Percentiles rank a stretch among this genome's conserved stretches.
phyloP scores from a whole-genome alignment of 208 protist species.

The Angomonas ambiguus region DNA sequence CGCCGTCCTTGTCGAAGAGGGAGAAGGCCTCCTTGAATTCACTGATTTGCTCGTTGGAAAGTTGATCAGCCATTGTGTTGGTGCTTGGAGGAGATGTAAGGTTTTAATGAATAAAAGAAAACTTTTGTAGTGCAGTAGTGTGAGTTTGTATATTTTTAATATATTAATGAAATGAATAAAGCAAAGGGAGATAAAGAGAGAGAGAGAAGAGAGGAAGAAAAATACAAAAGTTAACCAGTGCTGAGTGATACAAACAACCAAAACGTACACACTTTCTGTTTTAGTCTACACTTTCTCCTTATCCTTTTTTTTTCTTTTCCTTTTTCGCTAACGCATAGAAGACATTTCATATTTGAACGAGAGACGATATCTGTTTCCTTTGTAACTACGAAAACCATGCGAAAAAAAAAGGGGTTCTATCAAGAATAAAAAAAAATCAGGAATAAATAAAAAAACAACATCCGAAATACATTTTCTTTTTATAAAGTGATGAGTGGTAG shows the following conservation, averaged over 20 bases:
- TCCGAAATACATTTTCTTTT: conserved; percentile 3
- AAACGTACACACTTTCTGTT: no score
- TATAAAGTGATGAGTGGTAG: neutral
- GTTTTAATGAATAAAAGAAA: no score
- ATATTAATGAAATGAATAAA: neutral
- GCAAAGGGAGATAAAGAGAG: neutral
- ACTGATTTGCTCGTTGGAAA: conserved; percentile 98
- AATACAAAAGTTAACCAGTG: no score
- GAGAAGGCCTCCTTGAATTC: conserved; percentile 99
- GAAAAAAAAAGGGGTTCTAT: neutral
- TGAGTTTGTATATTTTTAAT: neutral
- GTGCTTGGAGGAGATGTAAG: no score
- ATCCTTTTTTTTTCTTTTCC: no score
- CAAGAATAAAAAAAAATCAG: conserved; percentile 5
- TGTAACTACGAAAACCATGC: no score
- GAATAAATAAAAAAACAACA: conserved; percentile 14
- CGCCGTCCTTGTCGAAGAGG: conserved; percentile 97
- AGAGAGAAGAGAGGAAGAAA: conserved; percentile 2
- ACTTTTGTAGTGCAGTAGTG: neutral
- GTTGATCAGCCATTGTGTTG: conserved; percentile 74
- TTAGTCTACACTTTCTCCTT: no score
- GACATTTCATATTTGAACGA: no score
- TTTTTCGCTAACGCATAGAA: no score
- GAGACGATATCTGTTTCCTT: no score
- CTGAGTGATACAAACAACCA: no score